Percentiles rank a stretch among this genome's conserved stretches.
These are phyloP conservation scores for Papilionanthe hybrid DNA, from an alignment of 116 monocot species.

Conservation along the genomic window DNA sequence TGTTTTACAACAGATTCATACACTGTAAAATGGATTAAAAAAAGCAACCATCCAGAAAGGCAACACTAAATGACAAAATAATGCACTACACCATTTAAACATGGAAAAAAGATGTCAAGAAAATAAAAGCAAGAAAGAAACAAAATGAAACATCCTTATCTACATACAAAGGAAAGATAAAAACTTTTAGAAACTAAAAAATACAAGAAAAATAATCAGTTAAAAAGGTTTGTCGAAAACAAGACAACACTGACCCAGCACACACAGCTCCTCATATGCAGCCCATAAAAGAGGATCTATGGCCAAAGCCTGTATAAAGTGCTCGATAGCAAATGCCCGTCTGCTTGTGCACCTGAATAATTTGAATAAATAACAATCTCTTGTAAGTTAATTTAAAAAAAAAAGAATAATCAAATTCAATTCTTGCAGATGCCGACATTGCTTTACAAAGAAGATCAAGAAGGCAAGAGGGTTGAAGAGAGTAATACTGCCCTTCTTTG, in stretches of 20 bases:
- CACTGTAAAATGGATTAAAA: not conserved
- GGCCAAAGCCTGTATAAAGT: slow-evolving; percentile 73
- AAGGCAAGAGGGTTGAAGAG: not conserved
- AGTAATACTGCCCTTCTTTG: not conserved
- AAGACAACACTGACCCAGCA: slow-evolving; percentile 50
- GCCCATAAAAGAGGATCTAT: slow-evolving; percentile 95
- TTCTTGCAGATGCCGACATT: not conserved
- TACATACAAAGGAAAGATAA: not conserved
- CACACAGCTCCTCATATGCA: slow-evolving; percentile 93
- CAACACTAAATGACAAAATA: not conserved
- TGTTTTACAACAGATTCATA: not conserved
- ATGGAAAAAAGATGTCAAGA: not conserved
- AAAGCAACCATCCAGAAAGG: not conserved
- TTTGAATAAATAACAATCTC: not conserved
- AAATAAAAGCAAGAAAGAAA: not conserved
- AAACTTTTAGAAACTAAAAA: not conserved
- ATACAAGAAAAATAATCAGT: not conserved
- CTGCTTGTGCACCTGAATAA: slow-evolving; percentile 72
- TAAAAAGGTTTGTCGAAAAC: not conserved
- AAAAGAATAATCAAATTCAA: not conserved
- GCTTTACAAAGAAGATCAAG: not conserved
- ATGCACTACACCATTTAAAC: not conserved
- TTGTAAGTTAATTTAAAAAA: not conserved
- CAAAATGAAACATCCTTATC: not conserved
- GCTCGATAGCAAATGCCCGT: slow-evolving; percentile 56